Base-by-base conservation (phyloP, 1,284 basidiomycete genomes). In the Cryptococcus neoformans region DNA sequence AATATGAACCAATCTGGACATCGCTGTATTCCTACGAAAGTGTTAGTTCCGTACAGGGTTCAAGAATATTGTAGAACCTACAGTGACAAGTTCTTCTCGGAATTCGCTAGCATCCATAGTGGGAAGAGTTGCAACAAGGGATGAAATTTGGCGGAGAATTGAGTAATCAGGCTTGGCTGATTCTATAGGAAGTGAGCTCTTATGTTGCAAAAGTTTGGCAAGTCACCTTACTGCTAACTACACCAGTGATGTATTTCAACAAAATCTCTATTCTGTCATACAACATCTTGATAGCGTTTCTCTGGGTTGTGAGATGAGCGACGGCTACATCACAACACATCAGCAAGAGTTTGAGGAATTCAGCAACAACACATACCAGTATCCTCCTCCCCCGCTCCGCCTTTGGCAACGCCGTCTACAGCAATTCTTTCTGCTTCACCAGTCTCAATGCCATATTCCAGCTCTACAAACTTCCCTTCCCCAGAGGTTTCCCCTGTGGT, bases 351-450 rank as follows among this genome's bases (percentile, higher is more conserved):
- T 14, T 34, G 17, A 44, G 45, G 53, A 44, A 44, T 53, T 44
- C 42, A 46, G 28, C 28, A 28, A n/a, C 7, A n/a, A 28, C 12
- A 73, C 75, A 64, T 58, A 78, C 77, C 63, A 16, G 58, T 62
- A 80, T 87, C 81, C 67, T 55, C 66, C 38, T 87, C 89, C 39
- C 90, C 62, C 60, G 58, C 55, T 21, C 62, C 89, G n/a, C 92
- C 92, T 72, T 87, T 87, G 11, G 91, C 88, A 1, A 92, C 91
- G 82, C 92, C 93, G 76, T 99, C 94, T 0, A 99, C 95, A 1
- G 96, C 96, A 62, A 99, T 97, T 36, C 96, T 85, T 73, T 99
- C 95, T 6, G 96, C 95, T 78, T 99, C 96, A 35, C 95, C 95
- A 0, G 94, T 97, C 76, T 97, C 92, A n/a, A 99, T 87, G 54